Evolutionary conservation across 1,284 basidiomycete species (phyloP).

Genomic region (Takashimella koratensis): DNA sequence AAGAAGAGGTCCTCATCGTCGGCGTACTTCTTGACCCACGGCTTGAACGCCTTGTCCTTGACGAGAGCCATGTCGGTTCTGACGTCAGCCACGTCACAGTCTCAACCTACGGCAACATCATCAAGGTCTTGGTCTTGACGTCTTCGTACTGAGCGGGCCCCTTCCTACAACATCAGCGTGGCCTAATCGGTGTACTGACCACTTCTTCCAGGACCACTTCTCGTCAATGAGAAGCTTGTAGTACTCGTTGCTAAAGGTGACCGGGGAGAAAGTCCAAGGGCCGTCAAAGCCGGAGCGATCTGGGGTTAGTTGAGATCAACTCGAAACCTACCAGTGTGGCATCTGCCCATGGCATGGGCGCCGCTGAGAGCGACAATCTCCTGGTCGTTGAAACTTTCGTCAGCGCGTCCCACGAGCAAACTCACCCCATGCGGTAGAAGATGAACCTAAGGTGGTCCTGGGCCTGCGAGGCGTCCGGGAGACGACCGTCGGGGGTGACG

Average conservation of each 20-base stretch:
- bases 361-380: constrained; percentile 93
- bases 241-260: constrained; percentile 77
- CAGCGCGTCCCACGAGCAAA: constrained; percentile 17
- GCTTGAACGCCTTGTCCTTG: constrained; percentile 85
- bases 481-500: constrained; percentile 86
- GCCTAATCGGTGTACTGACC: too few relatives aligned
- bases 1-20: constrained; percentile 79
- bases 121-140: constrained; percentile 79
- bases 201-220: constrained; percentile 61
- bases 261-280: constrained; percentile 53
- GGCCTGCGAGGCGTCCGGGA: constrained; percentile 85
- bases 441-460: constrained; percentile 82
- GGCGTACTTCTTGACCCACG: constrained; percentile 77
- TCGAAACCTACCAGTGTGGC: constrained; percentile 64
- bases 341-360: constrained; percentile 91
- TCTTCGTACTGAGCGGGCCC: constrained; percentile 94
- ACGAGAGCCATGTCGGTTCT: constrained; percentile 73
- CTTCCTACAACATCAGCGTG: too few relatives aligned
- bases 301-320: constrained; percentile 9
- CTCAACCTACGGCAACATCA: constrained; percentile 84
- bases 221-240: constrained; percentile 80
- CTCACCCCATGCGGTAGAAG: constrained; percentile 82
- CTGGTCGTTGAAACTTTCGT: constrained; percentile 81
- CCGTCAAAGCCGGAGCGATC: constrained; percentile 79
- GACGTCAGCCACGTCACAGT: background rate